These are phyloP conservation scores for Trametes versicolor DNA, from an alignment of 1,284 basidiomycete species.

Conservation along the genomic window DNA sequence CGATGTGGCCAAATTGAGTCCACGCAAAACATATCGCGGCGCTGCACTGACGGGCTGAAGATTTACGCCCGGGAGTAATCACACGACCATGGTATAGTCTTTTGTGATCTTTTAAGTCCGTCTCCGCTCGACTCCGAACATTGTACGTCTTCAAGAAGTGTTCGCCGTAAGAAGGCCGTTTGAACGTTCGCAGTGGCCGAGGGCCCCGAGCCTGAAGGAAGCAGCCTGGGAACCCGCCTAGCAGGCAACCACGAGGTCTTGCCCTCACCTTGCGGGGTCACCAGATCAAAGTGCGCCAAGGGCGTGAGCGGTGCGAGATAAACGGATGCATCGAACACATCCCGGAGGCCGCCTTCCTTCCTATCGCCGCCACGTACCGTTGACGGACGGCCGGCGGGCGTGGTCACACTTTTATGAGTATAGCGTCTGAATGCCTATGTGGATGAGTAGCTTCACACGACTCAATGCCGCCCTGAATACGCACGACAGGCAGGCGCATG, in stretches of 20 bases:
- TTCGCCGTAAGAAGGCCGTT: background rate
- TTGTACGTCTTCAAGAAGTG: background rate
- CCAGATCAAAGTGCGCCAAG: background rate
- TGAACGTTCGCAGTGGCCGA: conserved; percentile 6
- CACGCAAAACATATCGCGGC: background rate
- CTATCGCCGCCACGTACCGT: background rate
- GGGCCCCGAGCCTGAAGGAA: background rate
- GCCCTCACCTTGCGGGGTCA: conserved; percentile 3
- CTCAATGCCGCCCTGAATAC: conserved; percentile 4
- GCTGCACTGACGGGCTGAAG: background rate
- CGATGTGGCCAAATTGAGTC: background rate
- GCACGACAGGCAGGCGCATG: background rate
- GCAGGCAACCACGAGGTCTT: background rate
- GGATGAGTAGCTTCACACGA: conserved; percentile 1
- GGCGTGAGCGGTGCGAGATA: background rate
- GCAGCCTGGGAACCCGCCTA: conserved; percentile 4
- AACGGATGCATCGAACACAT: background rate
- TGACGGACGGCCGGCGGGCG: conserved; percentile 8
- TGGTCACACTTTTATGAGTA: background rate
- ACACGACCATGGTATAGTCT: background rate
- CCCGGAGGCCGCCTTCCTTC: background rate
- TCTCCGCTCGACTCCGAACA: background rate
- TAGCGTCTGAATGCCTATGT: background rate
- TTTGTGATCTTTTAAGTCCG: background rate
- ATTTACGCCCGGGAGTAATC: background rate